These are phyloP conservation scores for Pulveroboletus frians DNA, from an alignment of 768 basidiomycete genomes.

Conservation along the genomic window DNA sequence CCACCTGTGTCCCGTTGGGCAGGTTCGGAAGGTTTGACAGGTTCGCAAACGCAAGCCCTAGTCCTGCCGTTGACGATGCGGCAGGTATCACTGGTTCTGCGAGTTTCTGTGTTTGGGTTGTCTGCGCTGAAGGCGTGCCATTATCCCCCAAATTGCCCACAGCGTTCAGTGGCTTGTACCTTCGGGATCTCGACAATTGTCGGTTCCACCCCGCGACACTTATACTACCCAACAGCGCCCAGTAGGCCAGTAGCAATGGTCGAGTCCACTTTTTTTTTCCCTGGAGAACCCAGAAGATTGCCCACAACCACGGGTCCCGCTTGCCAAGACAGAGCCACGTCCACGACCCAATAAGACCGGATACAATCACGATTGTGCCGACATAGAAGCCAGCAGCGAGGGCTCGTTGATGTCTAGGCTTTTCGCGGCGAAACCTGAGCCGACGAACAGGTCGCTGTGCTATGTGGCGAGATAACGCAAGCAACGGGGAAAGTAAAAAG, in stretches of 20 bases:
- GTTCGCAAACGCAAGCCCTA: slow-evolving; percentile 37
- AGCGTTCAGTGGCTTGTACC: slow-evolving; percentile 50
- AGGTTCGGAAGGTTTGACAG: slow-evolving; percentile 48
- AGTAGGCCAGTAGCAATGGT: slow-evolving; percentile 74
- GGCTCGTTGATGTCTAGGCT: slow-evolving; percentile 71
- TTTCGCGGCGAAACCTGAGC: slow-evolving; percentile 77
- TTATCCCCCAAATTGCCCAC: slow-evolving; percentile 32
- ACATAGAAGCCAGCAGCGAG: slow-evolving; percentile 83
- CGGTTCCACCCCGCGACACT: slow-evolving; percentile 95
- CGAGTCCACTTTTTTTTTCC: slow-evolving; percentile 77
- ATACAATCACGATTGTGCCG: slow-evolving; percentile 72
- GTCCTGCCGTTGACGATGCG: slow-evolving; percentile 19
- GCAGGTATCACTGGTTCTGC: slow-evolving; percentile 9
- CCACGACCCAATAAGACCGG: slow-evolving; percentile 86
- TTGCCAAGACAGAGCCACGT: slow-evolving; percentile 78
- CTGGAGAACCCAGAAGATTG: slow-evolving; percentile 68
- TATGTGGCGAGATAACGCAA: slow-evolving; percentile 87
- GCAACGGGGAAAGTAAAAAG: slow-evolving; percentile 88
- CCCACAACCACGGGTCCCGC: slow-evolving; percentile 88
- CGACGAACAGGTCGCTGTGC: slow-evolving; percentile 82
- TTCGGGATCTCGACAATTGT: slow-evolving; percentile 74
- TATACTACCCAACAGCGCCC: slow-evolving; percentile 72
- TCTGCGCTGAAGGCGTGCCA: slow-evolving; percentile 26
- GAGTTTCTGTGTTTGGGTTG: slow-evolving; percentile 22
- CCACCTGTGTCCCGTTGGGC: slow-evolving; percentile 57